phyloP scores from a whole-genome alignment of 1,139 yeast genomes.

The Yamadazyma sp. region DNA sequence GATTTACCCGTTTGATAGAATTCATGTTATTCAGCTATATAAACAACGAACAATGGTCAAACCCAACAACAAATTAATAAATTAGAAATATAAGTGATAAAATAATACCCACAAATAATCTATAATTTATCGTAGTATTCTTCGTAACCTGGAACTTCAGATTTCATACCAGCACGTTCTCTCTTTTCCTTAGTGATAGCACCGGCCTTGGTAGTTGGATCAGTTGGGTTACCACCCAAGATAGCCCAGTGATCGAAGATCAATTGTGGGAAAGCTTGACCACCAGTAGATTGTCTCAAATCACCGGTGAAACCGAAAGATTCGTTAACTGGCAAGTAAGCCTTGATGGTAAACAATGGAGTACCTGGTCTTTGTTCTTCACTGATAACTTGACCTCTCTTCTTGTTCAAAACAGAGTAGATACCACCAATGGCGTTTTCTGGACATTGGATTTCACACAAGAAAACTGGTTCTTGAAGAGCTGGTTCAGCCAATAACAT shows the following conservation, averaged over 20 bases:
- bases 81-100: neutral
- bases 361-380: conserved; percentile 99
- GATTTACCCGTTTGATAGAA: conserved; percentile 6
- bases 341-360: conserved; percentile 98
- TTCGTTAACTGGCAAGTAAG: conserved; percentile 99
- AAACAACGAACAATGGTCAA: conserved; percentile 13
- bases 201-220: conserved; percentile 94
- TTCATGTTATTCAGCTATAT: conserved; percentile 16
- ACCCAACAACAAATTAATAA: neutral
- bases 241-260: conserved; percentile 98
- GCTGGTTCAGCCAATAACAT: conserved; percentile 98
- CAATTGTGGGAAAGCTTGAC: conserved; percentile 99
- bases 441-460: conserved; percentile 99
- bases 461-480: conserved; percentile 98
- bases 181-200: conserved; percentile 85
- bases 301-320: conserved; percentile 99
- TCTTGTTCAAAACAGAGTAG: conserved; percentile 98
- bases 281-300: conserved; percentile 99
- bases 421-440: conserved; percentile 99
- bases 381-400: conserved; percentile 99
- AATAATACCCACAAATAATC: conserved; percentile 25
- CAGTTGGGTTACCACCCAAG: conserved; percentile 89
- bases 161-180: conserved; percentile 97
- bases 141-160: conserved; percentile 97
- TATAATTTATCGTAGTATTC: conserved; percentile 99